phyloP scores from a whole-genome alignment of 352 stramenopile species.

The Globisporangium solare region DNA sequence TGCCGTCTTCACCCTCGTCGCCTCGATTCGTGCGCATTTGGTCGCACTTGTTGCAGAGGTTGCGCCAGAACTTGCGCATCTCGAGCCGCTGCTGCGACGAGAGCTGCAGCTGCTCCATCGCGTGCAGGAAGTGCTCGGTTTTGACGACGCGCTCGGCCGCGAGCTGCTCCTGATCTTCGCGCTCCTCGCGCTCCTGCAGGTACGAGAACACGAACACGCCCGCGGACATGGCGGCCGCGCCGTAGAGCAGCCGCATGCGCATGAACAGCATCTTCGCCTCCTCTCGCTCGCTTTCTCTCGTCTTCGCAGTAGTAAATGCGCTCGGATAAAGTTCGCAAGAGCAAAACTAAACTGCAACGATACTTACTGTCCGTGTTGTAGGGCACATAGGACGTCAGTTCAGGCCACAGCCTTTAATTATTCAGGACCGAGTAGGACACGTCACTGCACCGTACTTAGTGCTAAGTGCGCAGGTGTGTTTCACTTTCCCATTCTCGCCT shows the following conservation, averaged over 20 bases:
- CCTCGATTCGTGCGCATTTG: neutral
- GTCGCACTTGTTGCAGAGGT: slow-evolving; percentile 42
- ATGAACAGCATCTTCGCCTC: slow-evolving; percentile 28
- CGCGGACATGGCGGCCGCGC: slow-evolving; percentile 73
- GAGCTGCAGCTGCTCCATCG: slow-evolving; percentile 56
- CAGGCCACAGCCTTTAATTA: too few relatives aligned
- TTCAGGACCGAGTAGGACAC: too few relatives aligned
- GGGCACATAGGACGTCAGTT: too few relatives aligned
- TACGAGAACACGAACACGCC: slow-evolving; percentile 75
- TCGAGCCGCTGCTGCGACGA: slow-evolving; percentile 58
- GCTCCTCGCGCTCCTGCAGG: slow-evolving; percentile 74
- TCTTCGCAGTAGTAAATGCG: too few relatives aligned
- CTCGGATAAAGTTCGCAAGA: too few relatives aligned
- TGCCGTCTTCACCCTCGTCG: slow-evolving; percentile 1
- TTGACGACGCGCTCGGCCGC: slow-evolving; percentile 47
- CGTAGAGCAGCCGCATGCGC: slow-evolving; percentile 59
- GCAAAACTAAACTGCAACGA: too few relatives aligned
- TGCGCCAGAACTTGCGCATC: slow-evolving; percentile 75
- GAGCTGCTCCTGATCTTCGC: slow-evolving; percentile 53
- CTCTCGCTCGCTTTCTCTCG: neutral
- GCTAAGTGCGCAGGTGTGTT: too few relatives aligned
- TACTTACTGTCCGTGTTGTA: too few relatives aligned
- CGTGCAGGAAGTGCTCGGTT: slow-evolving; percentile 56
- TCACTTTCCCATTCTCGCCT: neutral
- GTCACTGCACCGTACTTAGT: too few relatives aligned